Base-by-base conservation (phyloP, 371 early-diverging fungal genomes). In the Mortierella sp. region DNA sequence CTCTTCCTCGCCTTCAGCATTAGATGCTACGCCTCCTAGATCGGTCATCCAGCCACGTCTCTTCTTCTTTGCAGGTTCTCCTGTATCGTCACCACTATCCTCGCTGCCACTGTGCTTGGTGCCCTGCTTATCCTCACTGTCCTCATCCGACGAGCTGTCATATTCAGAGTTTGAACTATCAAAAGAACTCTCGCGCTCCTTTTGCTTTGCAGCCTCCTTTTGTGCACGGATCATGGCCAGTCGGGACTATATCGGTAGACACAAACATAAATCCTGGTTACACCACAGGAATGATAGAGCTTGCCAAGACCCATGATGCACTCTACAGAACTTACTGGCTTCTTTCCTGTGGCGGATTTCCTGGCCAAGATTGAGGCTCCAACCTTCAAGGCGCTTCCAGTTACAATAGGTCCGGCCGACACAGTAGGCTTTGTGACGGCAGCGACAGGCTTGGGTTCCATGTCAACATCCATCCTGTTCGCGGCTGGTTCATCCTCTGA, bases 121-220 rank as follows among this genome's bases (percentile, higher is more conserved):
- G 47, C 78, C 64, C 44, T 50, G 63, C 34, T 61, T 68, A 21
- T 60, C 63, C 17, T 54, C 77, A 19, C 41, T 62, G 0, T 79
- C 80, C 9, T 84, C 86, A 25, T 67, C 72, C 21, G 79, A 81
- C 12, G 77, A 78, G n/a, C 63, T 62, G 41, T 88, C 88, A 70
- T 88, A 77, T n/a, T 76, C 86, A 16, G 88, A 87, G 63, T 89
- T 86, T 9, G 90, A 90, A 48, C 89, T 90, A 51, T 88, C 90
- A 69, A 88, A 88, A 0, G 88, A 87, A 51, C 77, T 80, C 40
- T 86, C 88, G 10, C 86, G 81, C 17, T 88, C 86, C 58, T 80
- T 74, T 37, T 82, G 85, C 59, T 83, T 80, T 56, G 84, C 73
- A 2, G 60, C 71, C 56, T 78, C 84, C 59, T 74, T 79, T 54